Evolutionary conservation across 768 basidiomycete genomes (phyloP), one percentile per base, ranked within the genome.

Genomic region (Russula foetens): DNA sequence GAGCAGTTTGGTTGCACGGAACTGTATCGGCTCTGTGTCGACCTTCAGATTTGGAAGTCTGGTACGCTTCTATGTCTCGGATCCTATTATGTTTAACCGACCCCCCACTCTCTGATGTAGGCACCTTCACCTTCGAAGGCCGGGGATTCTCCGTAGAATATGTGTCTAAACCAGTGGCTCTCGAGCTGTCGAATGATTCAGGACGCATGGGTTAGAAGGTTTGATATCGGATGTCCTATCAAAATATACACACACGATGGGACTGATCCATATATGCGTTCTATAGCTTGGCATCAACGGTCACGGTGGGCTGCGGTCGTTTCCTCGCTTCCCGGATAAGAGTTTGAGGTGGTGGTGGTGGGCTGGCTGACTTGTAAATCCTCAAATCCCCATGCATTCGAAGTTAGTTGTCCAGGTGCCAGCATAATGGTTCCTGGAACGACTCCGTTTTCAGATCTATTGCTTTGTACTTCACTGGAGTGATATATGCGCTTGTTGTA

Each of bases 1-100:
- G 59, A 60, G 47, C 59, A 55, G 29, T 60, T 60, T 38, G 53
- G 53, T 15, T 54, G 59, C 31, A 29, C 47, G 28, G 59, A 60
- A 28, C 53, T 60, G 23, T 55, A 55, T 55, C 59, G 59, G n/a
- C 46, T 33, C 47, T 60, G 41, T 26, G 28, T 54, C 21, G 59
- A 60, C 47, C 31, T 54, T 26, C 46, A 19, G 39, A 43, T 60
- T 15, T 60, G 59, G 59, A 60, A 60, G 17, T 53, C 59, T 12
- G 47, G 53, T 60, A 50, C 38, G 53, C 24, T n/a, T 54, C 19
- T 49, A n/a, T 26, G 19, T 15, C 23, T 47, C 45, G 8, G 26
- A 15, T 24, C n/a, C 17, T 9, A 7, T 15, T 7, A 15, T 24
- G 29, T 43, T 24, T 17, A 21, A 21, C 47, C 44, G 29, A 60